Conservation (phyloP, 2,329 filamentous ascomycete genomes). For the Graphilbum sp. region DNA sequence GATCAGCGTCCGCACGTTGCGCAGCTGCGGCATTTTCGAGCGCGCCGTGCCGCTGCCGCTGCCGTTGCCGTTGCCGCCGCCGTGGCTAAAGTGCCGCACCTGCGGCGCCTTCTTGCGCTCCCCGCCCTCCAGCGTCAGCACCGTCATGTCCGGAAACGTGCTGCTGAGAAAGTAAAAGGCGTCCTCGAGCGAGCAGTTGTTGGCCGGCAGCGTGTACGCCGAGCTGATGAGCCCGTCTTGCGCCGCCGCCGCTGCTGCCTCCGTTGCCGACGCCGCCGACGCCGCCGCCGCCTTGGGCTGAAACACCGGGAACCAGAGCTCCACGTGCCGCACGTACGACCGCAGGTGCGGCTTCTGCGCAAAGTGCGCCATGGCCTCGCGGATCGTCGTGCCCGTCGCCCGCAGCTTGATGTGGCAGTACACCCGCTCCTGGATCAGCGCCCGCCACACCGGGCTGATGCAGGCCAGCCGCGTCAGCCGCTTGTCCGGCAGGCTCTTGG, state of each 20-base stretch:
- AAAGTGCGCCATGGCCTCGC: slow-evolving; percentile 46
- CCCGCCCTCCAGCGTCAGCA: slow-evolving; percentile 61
- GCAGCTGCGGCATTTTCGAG: slow-evolving; percentile 19
- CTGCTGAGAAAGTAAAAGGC: slow-evolving; percentile 47
- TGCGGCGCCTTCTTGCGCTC: slow-evolving; percentile 60
- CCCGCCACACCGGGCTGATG: slow-evolving; percentile 46
- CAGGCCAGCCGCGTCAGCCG: slow-evolving; percentile 51
- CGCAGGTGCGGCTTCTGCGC: slow-evolving; percentile 39
- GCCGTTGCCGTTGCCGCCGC: neutral
- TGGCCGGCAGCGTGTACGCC: slow-evolving; percentile 39
- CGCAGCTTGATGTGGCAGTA: slow-evolving; percentile 65
- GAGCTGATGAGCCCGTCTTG: neutral
- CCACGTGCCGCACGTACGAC: slow-evolving; percentile 52
- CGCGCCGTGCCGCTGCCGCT: slow-evolving; percentile 1
- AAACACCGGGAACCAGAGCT: slow-evolving; percentile 66
- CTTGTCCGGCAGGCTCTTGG: slow-evolving; percentile 38
- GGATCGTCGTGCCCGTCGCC: slow-evolving; percentile 46
- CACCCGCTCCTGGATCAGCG: slow-evolving; percentile 52
- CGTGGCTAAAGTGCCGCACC: slow-evolving; percentile 35
- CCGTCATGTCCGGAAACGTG: slow-evolving; percentile 42
- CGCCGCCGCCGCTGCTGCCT: slow-evolving; percentile 7
- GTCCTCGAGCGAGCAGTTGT: slow-evolving; percentile 55
- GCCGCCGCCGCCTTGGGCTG: slow-evolving; percentile 35
- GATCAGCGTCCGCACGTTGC: slow-evolving; percentile 48
- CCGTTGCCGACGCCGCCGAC: slow-evolving; percentile 23